phyloP scores from a whole-genome alignment of 2,329 filamentous ascomycete species.

The Colletotrichum aenigma region DNA sequence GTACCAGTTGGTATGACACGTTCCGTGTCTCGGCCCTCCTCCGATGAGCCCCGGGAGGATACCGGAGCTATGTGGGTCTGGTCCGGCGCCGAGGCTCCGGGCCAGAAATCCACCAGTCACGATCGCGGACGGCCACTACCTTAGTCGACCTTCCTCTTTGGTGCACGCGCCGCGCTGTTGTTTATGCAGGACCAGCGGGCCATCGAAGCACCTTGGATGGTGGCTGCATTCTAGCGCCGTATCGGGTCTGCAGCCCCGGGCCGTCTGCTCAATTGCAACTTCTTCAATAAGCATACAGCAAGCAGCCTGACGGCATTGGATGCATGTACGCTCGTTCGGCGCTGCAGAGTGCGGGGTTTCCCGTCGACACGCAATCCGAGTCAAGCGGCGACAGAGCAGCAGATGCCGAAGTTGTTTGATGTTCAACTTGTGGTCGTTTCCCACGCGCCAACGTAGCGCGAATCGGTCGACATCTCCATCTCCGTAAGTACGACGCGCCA shows the following conservation, averaged over 20 bases:
- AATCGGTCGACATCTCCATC: neutral
- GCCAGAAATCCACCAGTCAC: neutral
- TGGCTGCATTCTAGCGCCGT: neutral
- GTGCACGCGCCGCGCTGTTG: neutral
- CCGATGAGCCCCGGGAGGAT: neutral
- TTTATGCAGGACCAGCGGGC: neutral
- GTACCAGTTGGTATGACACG: neutral
- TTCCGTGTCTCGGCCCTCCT: neutral
- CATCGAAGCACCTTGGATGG: neutral
- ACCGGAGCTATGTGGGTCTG: neutral
- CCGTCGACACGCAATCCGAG: neutral
- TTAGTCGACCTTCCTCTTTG: conserved; percentile 4
- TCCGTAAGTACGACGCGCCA: neutral
- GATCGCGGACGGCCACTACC: neutral
- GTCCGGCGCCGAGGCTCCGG: neutral
- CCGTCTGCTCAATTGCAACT: neutral
- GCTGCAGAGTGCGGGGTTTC: conserved; percentile 8
- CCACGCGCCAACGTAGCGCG: neutral
- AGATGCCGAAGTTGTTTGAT: neutral
- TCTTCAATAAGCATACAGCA: neutral
- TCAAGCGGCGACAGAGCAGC: neutral
- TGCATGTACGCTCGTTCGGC: neutral
- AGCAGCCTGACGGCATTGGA: neutral
- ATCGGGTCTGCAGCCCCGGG: neutral
- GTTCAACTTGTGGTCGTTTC: neutral